These are phyloP conservation scores for Dianthus caryophyllus DNA, from an alignment of 148 eudicot species.

Conservation along the genomic window DNA sequence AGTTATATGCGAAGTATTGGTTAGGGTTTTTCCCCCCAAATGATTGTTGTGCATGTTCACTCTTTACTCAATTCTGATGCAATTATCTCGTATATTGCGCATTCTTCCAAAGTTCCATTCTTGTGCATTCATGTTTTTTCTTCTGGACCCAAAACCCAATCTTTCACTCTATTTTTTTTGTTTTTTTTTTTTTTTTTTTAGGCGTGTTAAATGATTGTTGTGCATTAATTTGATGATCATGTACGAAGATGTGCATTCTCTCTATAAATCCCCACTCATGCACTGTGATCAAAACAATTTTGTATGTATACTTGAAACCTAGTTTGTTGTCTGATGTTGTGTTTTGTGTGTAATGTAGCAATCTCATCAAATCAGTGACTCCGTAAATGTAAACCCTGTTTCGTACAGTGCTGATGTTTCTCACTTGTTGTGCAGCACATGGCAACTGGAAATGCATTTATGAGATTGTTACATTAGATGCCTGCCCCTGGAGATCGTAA, in stretches of 20 bases:
- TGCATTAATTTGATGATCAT: neutral
- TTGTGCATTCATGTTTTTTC: neutral
- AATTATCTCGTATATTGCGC: neutral
- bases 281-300: neutral
- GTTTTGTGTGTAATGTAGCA: neutral
- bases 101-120: neutral
- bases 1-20: neutral
- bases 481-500: conserved; percentile 31
- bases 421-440: neutral
- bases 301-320: neutral
- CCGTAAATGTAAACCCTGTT: neutral
- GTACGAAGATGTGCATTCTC: neutral
- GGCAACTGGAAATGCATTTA: conserved; percentile 3
- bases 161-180: neutral
- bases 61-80: neutral
- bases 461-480: conserved; percentile 32
- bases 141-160: neutral
- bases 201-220: neutral
- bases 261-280: neutral
- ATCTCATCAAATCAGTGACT: neutral
- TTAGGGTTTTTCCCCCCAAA: neutral
- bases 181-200: neutral
- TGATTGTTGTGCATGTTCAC: conserved; percentile 1
- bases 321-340: neutral
- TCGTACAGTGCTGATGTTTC: conserved; percentile 1